Evolutionary conservation across 495 filamentous ascomycete species (phyloP).

Genomic region (Xylaria grammica): DNA sequence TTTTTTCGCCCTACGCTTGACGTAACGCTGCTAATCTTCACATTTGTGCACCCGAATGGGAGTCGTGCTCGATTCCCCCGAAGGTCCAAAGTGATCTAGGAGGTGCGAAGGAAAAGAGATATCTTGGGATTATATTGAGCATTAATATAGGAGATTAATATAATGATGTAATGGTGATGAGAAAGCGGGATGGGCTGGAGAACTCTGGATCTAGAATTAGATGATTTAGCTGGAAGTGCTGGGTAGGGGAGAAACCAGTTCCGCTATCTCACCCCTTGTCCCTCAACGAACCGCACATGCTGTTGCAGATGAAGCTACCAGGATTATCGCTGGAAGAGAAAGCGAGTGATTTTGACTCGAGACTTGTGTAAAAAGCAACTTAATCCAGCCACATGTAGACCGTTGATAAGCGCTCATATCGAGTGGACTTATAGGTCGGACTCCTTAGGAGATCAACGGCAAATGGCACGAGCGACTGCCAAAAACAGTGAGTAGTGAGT

Average conservation of each 20-base stretch:
- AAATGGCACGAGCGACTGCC: not conserved
- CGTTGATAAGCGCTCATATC: slow-evolving; percentile 6
- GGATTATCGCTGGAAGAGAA: not conserved
- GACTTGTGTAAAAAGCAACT: slow-evolving; percentile 7
- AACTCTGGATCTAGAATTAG: no score
- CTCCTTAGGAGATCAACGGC: not conserved
- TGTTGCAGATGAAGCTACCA: not conserved
- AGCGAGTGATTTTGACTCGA: not conserved
- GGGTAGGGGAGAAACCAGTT: not conserved
- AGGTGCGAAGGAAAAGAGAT: no score
- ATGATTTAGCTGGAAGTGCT: not conserved
- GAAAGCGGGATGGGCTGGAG: no score
- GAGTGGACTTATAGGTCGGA: not conserved
- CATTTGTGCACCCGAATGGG: no score
- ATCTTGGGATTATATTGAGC: no score
- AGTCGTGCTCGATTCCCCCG: not conserved
- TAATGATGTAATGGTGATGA: no score
- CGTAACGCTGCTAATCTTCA: no score
- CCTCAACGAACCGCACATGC: not conserved
- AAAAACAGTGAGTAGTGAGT: not conserved
- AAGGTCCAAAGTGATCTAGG: not conserved
- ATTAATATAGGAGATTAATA: no score
- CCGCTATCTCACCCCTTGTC: not conserved
- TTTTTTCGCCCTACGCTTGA: not conserved
- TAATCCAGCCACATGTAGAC: not conserved